Percentiles rank a stretch among this genome's conserved stretches.
These are phyloP conservation scores for Panaeolus papilionaceus DNA, from an alignment of 768 basidiomycete species.

Conservation along the genomic window DNA sequence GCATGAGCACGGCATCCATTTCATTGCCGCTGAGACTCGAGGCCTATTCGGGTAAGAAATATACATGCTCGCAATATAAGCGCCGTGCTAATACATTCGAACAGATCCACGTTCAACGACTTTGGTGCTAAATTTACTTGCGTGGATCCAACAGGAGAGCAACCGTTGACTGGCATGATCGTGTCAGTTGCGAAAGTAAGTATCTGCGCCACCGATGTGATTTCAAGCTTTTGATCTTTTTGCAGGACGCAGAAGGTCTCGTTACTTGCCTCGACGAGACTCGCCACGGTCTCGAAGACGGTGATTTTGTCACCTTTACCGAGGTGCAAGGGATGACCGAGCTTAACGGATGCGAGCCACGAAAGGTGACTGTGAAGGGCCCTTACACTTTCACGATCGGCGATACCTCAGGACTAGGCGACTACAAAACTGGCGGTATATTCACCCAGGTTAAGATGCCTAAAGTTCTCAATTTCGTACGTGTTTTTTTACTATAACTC, in stretches of 20 bases:
- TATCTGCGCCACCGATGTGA: neutral
- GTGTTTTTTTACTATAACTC: conserved; percentile 36
- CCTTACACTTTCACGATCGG: conserved; percentile 98
- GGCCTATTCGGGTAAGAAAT: conserved; percentile 88
- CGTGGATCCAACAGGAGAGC: conserved; percentile 98
- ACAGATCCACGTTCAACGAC: conserved; percentile 93
- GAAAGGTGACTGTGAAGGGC: conserved; percentile 92
- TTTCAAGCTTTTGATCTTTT: neutral
- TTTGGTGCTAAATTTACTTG: conserved; percentile 95
- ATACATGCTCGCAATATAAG: neutral
- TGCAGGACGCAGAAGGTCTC: conserved; percentile 83
- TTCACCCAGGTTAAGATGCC: conserved; percentile 99
- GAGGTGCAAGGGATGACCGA: conserved; percentile 96
- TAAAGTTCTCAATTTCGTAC: conserved; percentile 91
- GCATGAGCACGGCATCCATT: conserved; percentile 86
- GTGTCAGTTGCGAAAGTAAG: conserved; percentile 88
- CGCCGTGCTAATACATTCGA: conserved; percentile 14
- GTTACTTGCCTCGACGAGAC: conserved; percentile 98
- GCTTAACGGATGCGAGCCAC: conserved; percentile 88
- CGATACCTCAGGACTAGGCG: conserved; percentile 78
- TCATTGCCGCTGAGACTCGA: conserved; percentile 89
- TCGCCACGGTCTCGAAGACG: conserved; percentile 97
- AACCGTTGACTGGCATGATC: conserved; percentile 93
- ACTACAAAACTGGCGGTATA: conserved; percentile 88
- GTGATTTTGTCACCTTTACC: conserved; percentile 95